Evolutionary conservation across 352 stramenopile genomes (phyloP), one percentile per base, ranked within the genome.

Genomic region (Phytophthora pini): DNA sequence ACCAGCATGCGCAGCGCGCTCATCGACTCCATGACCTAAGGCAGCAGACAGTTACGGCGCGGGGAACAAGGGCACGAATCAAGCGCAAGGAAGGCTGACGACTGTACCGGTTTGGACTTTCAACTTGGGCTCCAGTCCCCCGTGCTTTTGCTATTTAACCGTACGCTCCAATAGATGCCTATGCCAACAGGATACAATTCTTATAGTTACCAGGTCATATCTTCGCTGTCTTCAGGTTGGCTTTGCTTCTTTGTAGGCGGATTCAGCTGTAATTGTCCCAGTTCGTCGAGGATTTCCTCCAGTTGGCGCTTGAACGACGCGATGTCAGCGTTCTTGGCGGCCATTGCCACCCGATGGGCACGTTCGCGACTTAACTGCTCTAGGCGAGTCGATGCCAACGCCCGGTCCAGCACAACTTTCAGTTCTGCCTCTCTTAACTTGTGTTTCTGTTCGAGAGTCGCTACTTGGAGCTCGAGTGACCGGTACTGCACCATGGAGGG

Each of bases 21-120:
- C 50, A 96, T 96, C 56, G 88, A 96, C 77, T 94, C 88, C 57
- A 96, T 96, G 88, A 94, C 88, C 54, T 96, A 94, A 90, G 65
- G 72, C 46, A 68, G 56, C 49, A 55, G 31, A 63, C 20, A 57
- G 27, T 65, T 61, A 61, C 49, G 41, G 63, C 47, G 57, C 59
- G 49, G 51, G 56, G 51, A 69, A 41, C 20, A 65, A 48, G 13
- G 46, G 36, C 57, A 57, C 29, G 41, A 26, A 24, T 24, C 5
- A 49, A 53, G 49, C 50, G 49, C 63, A 39, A 46, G 43, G 17
- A 38, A 46, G 34, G 31, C 12, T 44, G 31, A 29, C 39, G 22
- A 17, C 38, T 53, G 46, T 43, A 39, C 36, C 11, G 15, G 38
- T 17, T 47, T 6, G 31, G 45, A 49, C 43, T 29, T 44, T 36